Base-by-base conservation (phyloP, 331 rosid genomes). In the Pyracantha coccinea region DNA sequence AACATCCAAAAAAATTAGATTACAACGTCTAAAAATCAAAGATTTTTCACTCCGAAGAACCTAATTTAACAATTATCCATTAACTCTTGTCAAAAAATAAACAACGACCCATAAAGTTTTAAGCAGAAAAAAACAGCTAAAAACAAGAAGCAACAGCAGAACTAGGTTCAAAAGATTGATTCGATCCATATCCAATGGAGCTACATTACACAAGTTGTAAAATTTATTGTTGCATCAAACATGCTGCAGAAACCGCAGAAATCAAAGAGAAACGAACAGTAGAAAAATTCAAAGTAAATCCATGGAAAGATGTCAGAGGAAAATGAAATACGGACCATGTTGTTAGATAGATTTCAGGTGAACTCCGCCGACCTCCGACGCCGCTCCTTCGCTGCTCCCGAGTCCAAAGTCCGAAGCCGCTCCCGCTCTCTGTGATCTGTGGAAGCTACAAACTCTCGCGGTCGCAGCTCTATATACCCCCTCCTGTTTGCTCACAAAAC, bases 251-350 rank as follows among this genome's bases (percentile, higher is more conserved):
- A 21, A 68, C 53, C 4, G 3, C 32, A 20, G 2, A 54, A 25
- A 68, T 68, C 14, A 44, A 44, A 68, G 71, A 66, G 31, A 66
- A 71, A 1, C 20, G 13, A 12, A 70, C 5, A 31, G 20, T 14
- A 71, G 4, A 5, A 15, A 38, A 23, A 72, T 21, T 35, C 55
- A 11, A 23, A 21, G 54, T 17, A 4, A 72, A 57, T 23, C 24
- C 4, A 23, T 0, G 24, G 16, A 35, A 72, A 35, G 41, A 15
- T 35, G 11, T 5, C 7, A 72, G 15, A 4, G n/a, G 13, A 31
- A 71, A 21, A 31, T 35, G 25, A 72, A 33, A 35, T 10, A 58
- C 76, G 25, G 23, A 72, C 76, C 76, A 72, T 72, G 7, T 33
- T 32, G 23, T 13, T 54, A 53, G 52, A 7, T 31, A 20, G 75